Base-by-base conservation (phyloP, 495 filamentous ascomycete genomes). In the Tricharina praecox region DNA sequence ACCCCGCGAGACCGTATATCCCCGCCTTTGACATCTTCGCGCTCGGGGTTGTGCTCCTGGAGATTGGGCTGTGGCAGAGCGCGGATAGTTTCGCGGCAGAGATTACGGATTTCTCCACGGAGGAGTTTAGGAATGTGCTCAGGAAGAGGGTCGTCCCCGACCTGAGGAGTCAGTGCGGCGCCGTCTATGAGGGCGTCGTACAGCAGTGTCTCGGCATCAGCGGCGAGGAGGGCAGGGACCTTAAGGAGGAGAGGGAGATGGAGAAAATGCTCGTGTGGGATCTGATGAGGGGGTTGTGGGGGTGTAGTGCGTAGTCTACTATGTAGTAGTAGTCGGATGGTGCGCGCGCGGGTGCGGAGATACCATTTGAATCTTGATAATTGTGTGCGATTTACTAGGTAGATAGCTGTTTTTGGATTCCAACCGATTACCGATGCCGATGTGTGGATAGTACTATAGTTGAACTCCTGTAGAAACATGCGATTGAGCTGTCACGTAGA, bases 1-100 rank as follows among this genome's bases (percentile, higher is more conserved):
- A 19, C 24, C 28, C 15, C 26, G 5, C 13, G 26, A 25, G 43
- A 1, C 26, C 43, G 18, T 46, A 33, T 23, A 11, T 11, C 2
- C 43, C 5, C n/a, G 11, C 10, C 25, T 64, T 68, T 41, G 66
- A 68, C 44, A 60, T 66, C 23, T 68, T 67, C 48, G 54, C 60
- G 2, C 45, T 67, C 5, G 66, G 66, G 11, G 55, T 68, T 2
- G 54, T 65, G 1, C 51, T 68, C 1, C 53, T 68, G 7, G 65
- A 67, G 38, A 66, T 67, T 23, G 66, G 62, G 4, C 24, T 62
- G 1, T 65, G 63, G 65, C 43, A 46, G 28, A 33, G 18, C 18
- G n/a, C 35, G 25, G 25, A 46, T 10, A 28, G 20, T 10, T 43
- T 43, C 25, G 24, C 25, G 21, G 21, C 8, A 5, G 39, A 24